phyloP scores from a whole-genome alignment of 805 yeast species.

The Myxozyma geophila region DNA sequence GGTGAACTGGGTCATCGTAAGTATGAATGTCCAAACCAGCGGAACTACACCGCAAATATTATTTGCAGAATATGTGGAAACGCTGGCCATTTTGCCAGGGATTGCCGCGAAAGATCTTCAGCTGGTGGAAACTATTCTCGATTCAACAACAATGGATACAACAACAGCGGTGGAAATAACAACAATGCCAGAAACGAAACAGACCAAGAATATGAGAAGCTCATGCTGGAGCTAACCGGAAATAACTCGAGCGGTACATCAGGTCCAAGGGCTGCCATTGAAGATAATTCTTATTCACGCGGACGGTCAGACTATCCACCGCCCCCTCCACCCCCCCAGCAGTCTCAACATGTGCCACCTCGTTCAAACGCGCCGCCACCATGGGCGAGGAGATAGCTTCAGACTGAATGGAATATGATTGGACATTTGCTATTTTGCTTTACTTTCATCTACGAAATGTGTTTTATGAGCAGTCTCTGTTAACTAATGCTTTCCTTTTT shows the following conservation, averaged over 20 bases:
- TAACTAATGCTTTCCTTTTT: too few species aligned
- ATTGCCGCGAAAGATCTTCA: constrained; percentile 60
- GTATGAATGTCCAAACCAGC: constrained; percentile 63
- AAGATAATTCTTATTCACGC: constrained; percentile 5
- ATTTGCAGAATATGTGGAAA: constrained; percentile 80
- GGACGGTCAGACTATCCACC: constrained; percentile 8
- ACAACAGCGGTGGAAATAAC: constrained; percentile 16
- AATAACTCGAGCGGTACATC: not conserved
- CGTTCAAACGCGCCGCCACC: constrained; percentile 31
- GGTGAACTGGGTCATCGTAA: constrained; percentile 68
- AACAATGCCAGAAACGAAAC: constrained; percentile 44
- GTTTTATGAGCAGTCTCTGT: not conserved
- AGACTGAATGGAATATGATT: not conserved
- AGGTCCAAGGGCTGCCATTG: constrained; percentile 22
- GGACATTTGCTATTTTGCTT: not conserved
- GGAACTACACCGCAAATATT: constrained; percentile 57
- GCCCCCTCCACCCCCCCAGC: constrained; percentile 17
- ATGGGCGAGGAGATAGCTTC: constrained; percentile 26
- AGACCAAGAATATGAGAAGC: constrained; percentile 56
- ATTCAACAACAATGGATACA: constrained; percentile 11
- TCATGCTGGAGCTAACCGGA: constrained; percentile 53
- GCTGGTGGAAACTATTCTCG: constrained; percentile 15
- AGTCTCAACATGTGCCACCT: constrained; percentile 16
- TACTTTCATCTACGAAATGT: not conserved
- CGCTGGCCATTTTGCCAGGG: constrained; percentile 85